phyloP scores from a whole-genome alignment of 2,329 filamentous ascomycete species.

The Teratosphaeria viscida region DNA sequence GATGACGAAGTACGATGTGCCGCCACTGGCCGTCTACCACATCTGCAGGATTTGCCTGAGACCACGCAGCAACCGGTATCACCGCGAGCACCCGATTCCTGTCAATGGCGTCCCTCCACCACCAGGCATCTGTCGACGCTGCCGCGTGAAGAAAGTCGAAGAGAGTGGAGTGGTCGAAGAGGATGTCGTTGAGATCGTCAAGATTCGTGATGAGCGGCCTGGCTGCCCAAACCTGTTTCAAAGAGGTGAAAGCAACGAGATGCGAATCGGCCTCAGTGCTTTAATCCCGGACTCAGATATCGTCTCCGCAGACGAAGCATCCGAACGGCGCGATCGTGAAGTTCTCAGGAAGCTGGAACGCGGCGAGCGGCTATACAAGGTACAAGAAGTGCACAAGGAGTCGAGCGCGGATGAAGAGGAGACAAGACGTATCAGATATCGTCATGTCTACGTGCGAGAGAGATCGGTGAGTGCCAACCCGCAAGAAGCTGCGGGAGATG shows the following conservation, averaged over 20 bases:
- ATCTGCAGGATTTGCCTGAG: constrained; percentile 25
- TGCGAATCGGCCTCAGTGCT: constrained; percentile 17
- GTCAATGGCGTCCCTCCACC: constrained; percentile 21
- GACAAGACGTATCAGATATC: constrained; percentile 4
- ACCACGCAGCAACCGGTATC: constrained; percentile 24
- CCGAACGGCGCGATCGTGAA: background rate
- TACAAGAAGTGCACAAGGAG: background rate
- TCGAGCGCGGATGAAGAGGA: background rate
- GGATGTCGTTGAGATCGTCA: constrained; percentile 12
- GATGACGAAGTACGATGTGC: constrained; percentile 6
- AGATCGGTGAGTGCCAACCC: background rate
- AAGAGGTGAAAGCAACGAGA: constrained; percentile 15
- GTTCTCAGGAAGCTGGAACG: background rate
- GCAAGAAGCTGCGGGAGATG: background rate
- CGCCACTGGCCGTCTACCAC: constrained; percentile 23
- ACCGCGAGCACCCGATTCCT: constrained; percentile 24
- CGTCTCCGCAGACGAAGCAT: constrained; percentile 9
- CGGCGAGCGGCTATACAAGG: background rate
- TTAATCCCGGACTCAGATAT: constrained; percentile 15
- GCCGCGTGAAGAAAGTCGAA: constrained; percentile 17
- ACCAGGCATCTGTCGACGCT: constrained; percentile 25
- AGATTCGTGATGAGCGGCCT: constrained; percentile 1
- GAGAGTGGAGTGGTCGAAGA: constrained; percentile 7
- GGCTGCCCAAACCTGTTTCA: background rate
- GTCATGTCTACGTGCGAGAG: constrained; percentile 7